These are phyloP conservation scores for Mycena vulgaris DNA, from an alignment of 768 basidiomycete species.

Conservation along the genomic window DNA sequence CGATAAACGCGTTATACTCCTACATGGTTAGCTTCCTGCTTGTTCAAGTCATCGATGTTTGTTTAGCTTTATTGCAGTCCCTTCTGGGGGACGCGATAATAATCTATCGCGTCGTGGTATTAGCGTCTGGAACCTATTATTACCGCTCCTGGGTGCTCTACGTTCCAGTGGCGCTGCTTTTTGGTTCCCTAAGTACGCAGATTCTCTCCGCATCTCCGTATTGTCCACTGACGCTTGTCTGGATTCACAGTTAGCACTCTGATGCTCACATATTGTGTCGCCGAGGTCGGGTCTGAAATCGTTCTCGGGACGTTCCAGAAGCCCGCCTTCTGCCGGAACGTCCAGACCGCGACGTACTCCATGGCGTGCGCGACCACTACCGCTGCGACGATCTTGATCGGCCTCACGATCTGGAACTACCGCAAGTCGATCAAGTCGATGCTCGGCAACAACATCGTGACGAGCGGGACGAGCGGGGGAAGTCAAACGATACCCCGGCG, in stretches of 20 bases:
- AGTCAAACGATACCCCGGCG: not conserved
- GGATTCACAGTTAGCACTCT: conserved; percentile 30
- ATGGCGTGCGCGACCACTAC: conserved; percentile 38
- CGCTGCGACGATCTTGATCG: conserved; percentile 38
- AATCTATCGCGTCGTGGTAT: conserved; percentile 41
- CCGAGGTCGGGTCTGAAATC: conserved; percentile 32
- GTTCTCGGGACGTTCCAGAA: conserved; percentile 34
- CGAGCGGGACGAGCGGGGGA: too few species aligned
- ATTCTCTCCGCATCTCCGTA: not conserved
- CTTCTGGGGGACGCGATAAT: conserved; percentile 43
- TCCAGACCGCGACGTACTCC: conserved; percentile 41
- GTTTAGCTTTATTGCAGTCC: conserved; percentile 18
- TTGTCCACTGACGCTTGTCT: not conserved
- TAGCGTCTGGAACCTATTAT: conserved; percentile 36
- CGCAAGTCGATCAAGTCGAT: conserved; percentile 14
- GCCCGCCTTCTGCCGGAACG: conserved; percentile 40
- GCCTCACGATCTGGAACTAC: conserved; percentile 37
- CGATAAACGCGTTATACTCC: conserved; percentile 36
- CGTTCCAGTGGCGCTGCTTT: conserved; percentile 30
- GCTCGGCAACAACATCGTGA: not conserved
- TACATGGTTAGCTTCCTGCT: conserved; percentile 35
- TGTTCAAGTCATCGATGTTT: not conserved
- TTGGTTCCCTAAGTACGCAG: conserved; percentile 36
- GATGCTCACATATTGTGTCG: conserved; percentile 42
- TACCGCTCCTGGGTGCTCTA: conserved; percentile 35